Evolutionary conservation across 345 rosid genomes (phyloP).

Genomic region (Combretum micranthum): DNA sequence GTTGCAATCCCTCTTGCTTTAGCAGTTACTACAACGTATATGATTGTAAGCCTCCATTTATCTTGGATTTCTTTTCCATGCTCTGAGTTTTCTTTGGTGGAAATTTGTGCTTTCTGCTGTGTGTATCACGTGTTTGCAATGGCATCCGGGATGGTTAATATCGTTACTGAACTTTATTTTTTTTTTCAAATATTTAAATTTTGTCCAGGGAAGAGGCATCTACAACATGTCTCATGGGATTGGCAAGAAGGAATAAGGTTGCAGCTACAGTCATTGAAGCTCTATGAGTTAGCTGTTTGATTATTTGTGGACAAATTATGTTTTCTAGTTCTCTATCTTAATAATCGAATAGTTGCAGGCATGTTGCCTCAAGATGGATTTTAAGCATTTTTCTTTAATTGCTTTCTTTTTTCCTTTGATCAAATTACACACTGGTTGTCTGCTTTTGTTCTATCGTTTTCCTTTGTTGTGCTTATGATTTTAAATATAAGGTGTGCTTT

Average conservation of each 20-base stretch:
- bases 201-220: constrained; percentile 18
- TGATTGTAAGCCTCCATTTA: constrained; percentile 26
- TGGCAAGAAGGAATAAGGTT: constrained; percentile 23
- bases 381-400: neutral
- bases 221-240: constrained; percentile 25
- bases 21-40: constrained; percentile 22
- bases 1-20: constrained; percentile 38
- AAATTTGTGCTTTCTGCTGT: neutral
- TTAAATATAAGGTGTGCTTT: no score
- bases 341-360: constrained; percentile 14
- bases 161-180: neutral
- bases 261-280: no score
- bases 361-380: constrained; percentile 2
- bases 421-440: no score
- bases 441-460: no score
- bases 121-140: no score
- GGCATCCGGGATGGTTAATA: no score
- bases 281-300: neutral
- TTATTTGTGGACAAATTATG: neutral
- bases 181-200: neutral
- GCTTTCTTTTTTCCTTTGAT: no score
- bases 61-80: neutral
- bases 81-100: neutral
- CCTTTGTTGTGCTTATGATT: no score
- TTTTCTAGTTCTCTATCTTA: constrained; percentile 1